These are phyloP conservation scores for Phaeosphaeria sp. DNA, from an alignment of 2,329 filamentous ascomycete genomes.

Conservation along the genomic window DNA sequence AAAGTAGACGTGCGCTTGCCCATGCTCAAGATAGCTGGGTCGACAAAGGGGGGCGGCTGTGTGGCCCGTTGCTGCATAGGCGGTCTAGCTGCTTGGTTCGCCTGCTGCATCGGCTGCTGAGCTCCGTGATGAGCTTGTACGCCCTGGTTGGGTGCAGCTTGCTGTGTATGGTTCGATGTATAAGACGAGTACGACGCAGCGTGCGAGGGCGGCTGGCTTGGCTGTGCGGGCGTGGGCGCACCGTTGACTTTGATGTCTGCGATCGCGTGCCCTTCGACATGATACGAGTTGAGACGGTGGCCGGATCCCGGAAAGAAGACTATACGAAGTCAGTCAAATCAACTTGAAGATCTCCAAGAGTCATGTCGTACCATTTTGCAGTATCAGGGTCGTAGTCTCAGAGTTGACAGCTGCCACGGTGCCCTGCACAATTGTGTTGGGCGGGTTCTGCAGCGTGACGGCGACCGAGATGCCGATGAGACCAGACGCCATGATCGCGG, in stretches of 20 bases:
- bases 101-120: constrained; percentile 16
- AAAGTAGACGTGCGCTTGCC: constrained; percentile 45
- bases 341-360: neutral
- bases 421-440: constrained; percentile 70
- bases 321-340: constrained; percentile 20
- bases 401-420: constrained; percentile 74
- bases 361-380: constrained; percentile 69
- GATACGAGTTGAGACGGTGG: constrained; percentile 60
- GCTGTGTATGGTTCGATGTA: constrained; percentile 20
- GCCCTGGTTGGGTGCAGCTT: constrained; percentile 7
- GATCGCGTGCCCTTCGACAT: constrained; percentile 65
- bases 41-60: constrained; percentile 64
- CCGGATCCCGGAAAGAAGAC: constrained; percentile 63
- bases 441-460: constrained; percentile 72
- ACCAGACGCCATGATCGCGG: constrained; percentile 63
- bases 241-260: constrained; percentile 63
- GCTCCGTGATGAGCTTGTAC: constrained; percentile 10
- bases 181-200: constrained; percentile 28
- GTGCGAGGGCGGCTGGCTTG: constrained; percentile 22
- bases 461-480: constrained; percentile 80
- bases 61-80: constrained; percentile 29
- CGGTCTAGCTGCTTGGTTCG: constrained; percentile 21
- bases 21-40: constrained; percentile 83
- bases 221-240: constrained; percentile 24
- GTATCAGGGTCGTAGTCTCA: constrained; percentile 65